Conservation (phyloP, 2,329 filamentous ascomycete genomes). For the Stagonosporopsis chrysanthemi region DNA sequence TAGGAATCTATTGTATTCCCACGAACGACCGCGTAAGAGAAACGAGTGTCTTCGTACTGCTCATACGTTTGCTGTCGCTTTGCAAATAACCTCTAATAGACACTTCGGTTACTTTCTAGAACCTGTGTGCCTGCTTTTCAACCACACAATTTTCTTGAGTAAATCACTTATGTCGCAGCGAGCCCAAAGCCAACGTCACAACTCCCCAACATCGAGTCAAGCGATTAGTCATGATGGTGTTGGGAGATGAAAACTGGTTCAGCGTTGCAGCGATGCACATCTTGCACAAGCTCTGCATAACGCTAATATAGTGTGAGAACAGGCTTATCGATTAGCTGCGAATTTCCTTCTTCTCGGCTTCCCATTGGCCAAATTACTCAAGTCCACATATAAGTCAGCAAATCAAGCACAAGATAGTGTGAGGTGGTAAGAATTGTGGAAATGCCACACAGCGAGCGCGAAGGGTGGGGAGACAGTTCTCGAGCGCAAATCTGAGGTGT, state of each 20-base stretch:
- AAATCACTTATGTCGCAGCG: background rate
- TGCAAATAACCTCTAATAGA: background rate
- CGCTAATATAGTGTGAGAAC: slow-evolving; percentile 25
- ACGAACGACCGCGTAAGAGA: too few relatives aligned
- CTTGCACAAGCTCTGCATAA: slow-evolving; percentile 20
- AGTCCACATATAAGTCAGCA: background rate
- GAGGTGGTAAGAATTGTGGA: slow-evolving; percentile 16
- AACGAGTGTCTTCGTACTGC: background rate
- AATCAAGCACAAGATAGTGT: background rate
- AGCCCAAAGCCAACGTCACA: background rate
- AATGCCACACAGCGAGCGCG: slow-evolving; percentile 12
- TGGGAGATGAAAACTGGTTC: slow-evolving; percentile 24
- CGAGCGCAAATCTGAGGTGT: slow-evolving; percentile 25
- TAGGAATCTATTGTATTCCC: too few relatives aligned
- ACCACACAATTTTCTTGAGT: background rate
- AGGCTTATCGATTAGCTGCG: slow-evolving; percentile 28
- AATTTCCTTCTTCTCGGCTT: background rate
- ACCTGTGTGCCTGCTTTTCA: background rate
- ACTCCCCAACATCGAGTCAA: slow-evolving; percentile 4
- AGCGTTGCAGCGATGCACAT: slow-evolving; percentile 6
- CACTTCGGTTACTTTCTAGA: background rate
- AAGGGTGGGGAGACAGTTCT: slow-evolving; percentile 22
- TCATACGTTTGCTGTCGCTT: background rate
- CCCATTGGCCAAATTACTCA: background rate
- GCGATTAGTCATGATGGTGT: slow-evolving; percentile 6